Evolutionary conservation across 208 protist species (phyloP).

Genomic region (Acanthamoeba royreba): DNA sequence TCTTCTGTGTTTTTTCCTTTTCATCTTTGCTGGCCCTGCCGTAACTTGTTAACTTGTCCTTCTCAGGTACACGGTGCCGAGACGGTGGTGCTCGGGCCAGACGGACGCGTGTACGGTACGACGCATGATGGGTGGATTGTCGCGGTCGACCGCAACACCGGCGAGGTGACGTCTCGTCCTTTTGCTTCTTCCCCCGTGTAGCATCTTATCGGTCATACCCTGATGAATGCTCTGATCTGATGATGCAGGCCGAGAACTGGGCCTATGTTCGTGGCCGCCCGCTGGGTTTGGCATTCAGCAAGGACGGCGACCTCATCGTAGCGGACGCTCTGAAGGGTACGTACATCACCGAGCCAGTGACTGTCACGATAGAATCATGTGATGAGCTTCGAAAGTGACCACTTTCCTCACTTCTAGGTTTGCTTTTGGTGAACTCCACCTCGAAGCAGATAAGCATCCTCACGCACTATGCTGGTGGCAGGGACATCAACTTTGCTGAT

Average conservation of each 20-base stretch:
- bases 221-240: not conserved
- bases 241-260: not conserved
- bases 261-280: not conserved
- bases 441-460: not conserved
- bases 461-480: not conserved
- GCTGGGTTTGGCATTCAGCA: not conserved
- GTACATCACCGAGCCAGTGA: too few relatives aligned
- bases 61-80: not conserved
- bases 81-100: not conserved
- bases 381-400: not conserved
- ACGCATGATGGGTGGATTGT: not conserved
- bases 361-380: not conserved
- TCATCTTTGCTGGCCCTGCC: not conserved
- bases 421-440: not conserved
- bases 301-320: not conserved
- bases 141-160: not conserved
- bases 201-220: not conserved
- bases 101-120: not conserved
- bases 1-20: not conserved
- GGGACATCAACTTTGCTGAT: conserved; percentile 2
- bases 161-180: not conserved
- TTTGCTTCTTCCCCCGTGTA: not conserved
- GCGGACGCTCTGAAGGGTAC: not conserved
- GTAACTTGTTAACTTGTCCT: not conserved
- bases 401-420: not conserved